Base-by-base conservation (phyloP, 495 filamentous ascomycete genomes). In the Pseudevernia furfuracea region DNA sequence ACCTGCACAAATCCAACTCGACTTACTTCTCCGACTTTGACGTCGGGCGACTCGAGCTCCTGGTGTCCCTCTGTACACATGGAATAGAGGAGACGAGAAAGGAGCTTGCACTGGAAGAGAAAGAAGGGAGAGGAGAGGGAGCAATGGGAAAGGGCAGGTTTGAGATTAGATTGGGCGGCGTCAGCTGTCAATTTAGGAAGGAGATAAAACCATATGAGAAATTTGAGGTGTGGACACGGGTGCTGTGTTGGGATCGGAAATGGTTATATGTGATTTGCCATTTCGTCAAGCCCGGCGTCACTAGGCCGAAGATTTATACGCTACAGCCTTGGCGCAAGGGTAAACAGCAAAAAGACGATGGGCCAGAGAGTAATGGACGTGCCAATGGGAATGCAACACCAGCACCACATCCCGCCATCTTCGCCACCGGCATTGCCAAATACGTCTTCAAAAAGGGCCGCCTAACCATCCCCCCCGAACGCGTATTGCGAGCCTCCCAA, bases 381-480 rank as follows among this genome's bases (percentile, higher is more conserved):
- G 58, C 25, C 32, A 56, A 62, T 15, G 34, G 43, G 3, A 17
- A 7, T 30, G 25, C 36, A 30, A 41, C 30, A 14, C 14, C 28
- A 9, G 46, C 41, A 11, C 61, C 58, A 10, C 55, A 68, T 55
- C 67, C 67, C 1, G 57, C 77, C 30, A 79, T 97, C 41, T 84
- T 88, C 66, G 92, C 92, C 1, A 87, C 85, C 4, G 87, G 84
- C 7, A 68, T 97, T 19, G 87, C 85, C 68, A 93, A 95, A 77
- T 97, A 95, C 71, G 92, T 96, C 3, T 87, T 91, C 70, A 97
- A 97, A 78, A 84, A 89, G 70, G 92, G 92, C 0, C 78, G 94
- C 23, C 76, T 92, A 67, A 98, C 93, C 10, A 82, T 97, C 10
- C 82, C 90, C 44, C 91, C 93, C 10, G 91, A 93, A 73, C 77